Base-by-base conservation (phyloP, 148 eudicot genomes). In the Nepenthes gracilis region DNA sequence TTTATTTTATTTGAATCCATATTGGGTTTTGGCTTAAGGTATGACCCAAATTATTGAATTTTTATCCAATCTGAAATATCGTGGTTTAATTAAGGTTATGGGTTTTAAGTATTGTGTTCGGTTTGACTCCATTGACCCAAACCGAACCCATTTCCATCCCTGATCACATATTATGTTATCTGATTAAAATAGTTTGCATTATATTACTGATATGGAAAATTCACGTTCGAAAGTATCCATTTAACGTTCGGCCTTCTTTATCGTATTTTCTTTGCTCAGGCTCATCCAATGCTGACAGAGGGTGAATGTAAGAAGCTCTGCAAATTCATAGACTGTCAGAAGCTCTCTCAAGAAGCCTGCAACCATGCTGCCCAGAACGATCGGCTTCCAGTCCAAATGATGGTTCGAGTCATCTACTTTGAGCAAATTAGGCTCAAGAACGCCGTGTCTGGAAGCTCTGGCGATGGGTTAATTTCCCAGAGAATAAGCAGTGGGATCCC, bases 291-390 rank as follows among this genome's bases (percentile, higher is more conserved):
- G 72, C 72, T 82, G 37, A 75, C 64, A 1, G 85, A 82, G 36
- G 76, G 69, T 2, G 83, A 80, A 15, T 36, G 78, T 54, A 77
- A 75, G 74, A 80, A 70, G 75, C 72, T 82, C 3, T 80, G 91
- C 78, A 77, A 72, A 57, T 71, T 11, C 65, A 78, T 87, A 50
- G 95, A 87, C 71, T 78, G 87, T 55, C 87, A 82, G 68, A 87
- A 87, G 67, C 85, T 87, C 1, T 81, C 95, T 33, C 82, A 84
- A 67, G 95, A 87, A 65, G 95, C 90, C 12, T 71, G 82, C 78
- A 87, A 76, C 43, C 95, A 87, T 35, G 95, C 90, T 55, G 95
- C 95, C 8, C 87, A 84, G 58, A 87, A 87, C 34, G 87, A 87
- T 2, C 63, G 90, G 45, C 83, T 87, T 8, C 95, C 87, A 14